Evolutionary conservation across 257 asterid genomes (phyloP).

Genomic region (Solanum pimpinellifolium): DNA sequence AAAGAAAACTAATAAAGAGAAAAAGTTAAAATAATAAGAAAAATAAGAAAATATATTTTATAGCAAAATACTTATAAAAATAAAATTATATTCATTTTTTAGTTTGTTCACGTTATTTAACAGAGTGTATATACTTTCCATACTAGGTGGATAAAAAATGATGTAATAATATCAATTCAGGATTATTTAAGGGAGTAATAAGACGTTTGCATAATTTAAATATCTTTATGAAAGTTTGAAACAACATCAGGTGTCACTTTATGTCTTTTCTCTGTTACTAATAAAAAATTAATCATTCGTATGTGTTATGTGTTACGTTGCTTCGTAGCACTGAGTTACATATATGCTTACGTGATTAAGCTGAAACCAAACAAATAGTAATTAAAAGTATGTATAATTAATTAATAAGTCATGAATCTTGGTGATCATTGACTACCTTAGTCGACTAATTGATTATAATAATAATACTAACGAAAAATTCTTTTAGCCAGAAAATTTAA

Average conservation of each 20-base stretch:
- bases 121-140: no score
- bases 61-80: no score
- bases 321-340: not conserved
- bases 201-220: rapidly evolving
- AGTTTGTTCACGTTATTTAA: no score
- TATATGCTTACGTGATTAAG: not conserved
- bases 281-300: not conserved
- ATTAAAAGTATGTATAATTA: not conserved
- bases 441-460: not conserved
- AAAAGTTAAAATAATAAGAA: no score
- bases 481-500: no score
- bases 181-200: no score
- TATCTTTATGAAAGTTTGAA: rapidly evolving
- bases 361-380: not conserved
- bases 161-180: no score
- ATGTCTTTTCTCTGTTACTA: no score
- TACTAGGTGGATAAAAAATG: rapidly evolving
- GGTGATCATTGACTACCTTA: not conserved
- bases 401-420: not conserved
- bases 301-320: not conserved
- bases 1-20: no score
- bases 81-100: no score
- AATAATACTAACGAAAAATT: no score
- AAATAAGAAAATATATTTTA: no score
- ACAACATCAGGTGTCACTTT: rapidly evolving